Conservation (phyloP, 257 asterid genomes). For the Solanum virginianum region DNA sequence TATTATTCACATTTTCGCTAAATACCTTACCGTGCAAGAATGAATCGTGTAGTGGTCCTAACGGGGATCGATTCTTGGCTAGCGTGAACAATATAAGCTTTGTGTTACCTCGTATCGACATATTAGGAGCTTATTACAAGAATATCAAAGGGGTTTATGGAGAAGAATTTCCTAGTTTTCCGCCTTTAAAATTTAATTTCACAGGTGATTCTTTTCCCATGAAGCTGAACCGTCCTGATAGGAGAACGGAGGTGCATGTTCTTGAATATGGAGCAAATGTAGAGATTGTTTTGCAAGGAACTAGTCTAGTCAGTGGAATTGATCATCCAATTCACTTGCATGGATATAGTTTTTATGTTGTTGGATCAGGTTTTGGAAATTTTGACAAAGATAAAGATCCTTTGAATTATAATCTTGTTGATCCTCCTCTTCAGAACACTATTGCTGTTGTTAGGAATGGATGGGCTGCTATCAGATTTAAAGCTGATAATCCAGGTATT, state of each 20-base stretch:
- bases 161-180: constrained; percentile 26
- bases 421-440: constrained; percentile 9
- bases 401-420: constrained; percentile 6
- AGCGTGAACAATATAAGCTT: constrained; percentile 59
- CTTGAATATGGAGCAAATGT: constrained; percentile 2
- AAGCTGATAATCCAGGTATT: constrained; percentile 10
- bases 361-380: constrained; percentile 6
- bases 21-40: constrained; percentile 16
- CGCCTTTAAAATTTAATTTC: constrained; percentile 16
- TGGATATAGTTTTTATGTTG: constrained; percentile 7
- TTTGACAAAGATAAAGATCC: background rate
- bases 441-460: constrained; percentile 2
- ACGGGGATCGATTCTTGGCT: constrained; percentile 22
- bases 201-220: constrained; percentile 1
- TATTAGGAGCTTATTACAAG: constrained; percentile 56
- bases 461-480: constrained; percentile 13
- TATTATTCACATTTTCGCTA: constrained; percentile 35
- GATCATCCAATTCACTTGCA: constrained; percentile 12
- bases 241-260: background rate
- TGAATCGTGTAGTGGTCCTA: constrained; percentile 28
- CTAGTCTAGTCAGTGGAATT: background rate
- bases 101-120: constrained; percentile 15
- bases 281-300: constrained; percentile 1
- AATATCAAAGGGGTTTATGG: constrained; percentile 24
- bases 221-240: background rate